Percentiles rank a stretch among this genome's conserved stretches.
These are phyloP conservation scores for Auxenochlorella pyrenoidosa DNA, from an alignment of 139 green algal genomes.

Conservation along the genomic window DNA sequence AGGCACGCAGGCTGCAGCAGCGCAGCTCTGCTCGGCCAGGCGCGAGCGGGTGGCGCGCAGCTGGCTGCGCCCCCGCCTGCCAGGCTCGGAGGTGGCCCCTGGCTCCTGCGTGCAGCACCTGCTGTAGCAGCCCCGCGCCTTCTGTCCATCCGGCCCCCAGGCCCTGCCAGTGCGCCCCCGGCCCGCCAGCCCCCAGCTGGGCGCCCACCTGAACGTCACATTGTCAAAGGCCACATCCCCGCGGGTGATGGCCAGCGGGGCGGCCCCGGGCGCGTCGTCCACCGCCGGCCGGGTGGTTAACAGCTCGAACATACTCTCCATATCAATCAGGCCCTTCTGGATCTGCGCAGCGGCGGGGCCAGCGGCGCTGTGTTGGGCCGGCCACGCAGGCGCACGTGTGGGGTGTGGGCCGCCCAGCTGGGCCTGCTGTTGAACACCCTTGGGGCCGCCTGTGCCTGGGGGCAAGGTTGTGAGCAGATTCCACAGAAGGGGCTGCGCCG, in stretches of 20 bases:
- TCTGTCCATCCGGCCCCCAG: too few species aligned
- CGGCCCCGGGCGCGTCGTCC: slow-evolving; percentile 66
- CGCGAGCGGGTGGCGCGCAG: too few species aligned
- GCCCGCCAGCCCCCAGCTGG: too few species aligned
- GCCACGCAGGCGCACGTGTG: too few species aligned
- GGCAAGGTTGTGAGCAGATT: too few species aligned
- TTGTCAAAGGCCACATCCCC: slow-evolving; percentile 62
- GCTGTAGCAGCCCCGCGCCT: neutral
- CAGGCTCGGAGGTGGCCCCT: neutral
- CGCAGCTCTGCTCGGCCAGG: neutral
- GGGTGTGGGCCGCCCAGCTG: too few species aligned
- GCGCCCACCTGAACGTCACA: slow-evolving; percentile 72
- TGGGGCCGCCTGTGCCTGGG: too few species aligned
- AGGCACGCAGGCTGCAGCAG: neutral
- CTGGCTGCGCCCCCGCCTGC: too few species aligned
- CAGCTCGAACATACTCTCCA: slow-evolving; percentile 84
- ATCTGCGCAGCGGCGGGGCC: slow-evolving; percentile 33
- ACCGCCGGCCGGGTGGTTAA: slow-evolving; percentile 55
- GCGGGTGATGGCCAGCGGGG: slow-evolving; percentile 49
- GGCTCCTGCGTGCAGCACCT: neutral
- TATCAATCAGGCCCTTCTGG: slow-evolving; percentile 80
- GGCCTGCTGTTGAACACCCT: too few species aligned
- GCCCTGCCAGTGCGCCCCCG: too few species aligned
- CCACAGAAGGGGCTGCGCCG: too few species aligned
- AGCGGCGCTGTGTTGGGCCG: neutral